Evolutionary conservation across 306 rosid genomes (phyloP).

Genomic region (Macrotyloma uniflorum): DNA sequence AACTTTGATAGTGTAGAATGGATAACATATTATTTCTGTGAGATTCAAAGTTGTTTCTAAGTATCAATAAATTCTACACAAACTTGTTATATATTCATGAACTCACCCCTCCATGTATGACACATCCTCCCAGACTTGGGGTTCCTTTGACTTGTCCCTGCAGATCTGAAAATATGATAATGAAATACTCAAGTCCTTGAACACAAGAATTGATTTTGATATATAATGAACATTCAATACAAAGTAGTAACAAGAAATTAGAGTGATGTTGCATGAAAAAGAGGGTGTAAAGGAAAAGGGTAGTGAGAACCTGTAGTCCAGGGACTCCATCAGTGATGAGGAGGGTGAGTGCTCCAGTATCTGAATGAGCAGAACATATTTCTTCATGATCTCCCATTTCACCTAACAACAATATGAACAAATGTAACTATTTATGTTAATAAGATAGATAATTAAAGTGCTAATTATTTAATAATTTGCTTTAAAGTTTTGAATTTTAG

Average conservation of each 20-base stretch:
- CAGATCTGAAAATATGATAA: background rate
- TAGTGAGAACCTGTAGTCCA: background rate
- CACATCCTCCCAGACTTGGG: background rate
- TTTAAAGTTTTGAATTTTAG: no score
- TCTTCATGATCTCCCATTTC: background rate
- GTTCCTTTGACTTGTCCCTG: background rate
- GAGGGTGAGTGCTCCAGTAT: background rate
- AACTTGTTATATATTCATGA: background rate
- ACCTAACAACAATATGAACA: background rate
- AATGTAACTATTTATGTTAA: no score
- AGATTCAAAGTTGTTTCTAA: background rate
- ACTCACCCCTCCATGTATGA: slow-evolving; percentile 13
- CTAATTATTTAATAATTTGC: no score
- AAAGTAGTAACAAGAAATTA: no score
- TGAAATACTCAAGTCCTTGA: background rate
- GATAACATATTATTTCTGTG: background rate
- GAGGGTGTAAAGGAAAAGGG: background rate
- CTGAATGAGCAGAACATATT: slow-evolving; percentile 14
- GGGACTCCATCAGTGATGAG: background rate
- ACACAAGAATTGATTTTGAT: background rate
- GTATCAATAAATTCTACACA: background rate
- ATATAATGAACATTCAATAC: no score
- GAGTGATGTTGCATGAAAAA: no score
- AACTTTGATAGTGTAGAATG: background rate
- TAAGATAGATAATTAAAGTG: no score